Evolutionary conservation across 2,329 filamentous ascomycete genomes (phyloP).

Genomic region (Arthrobotrys entomopaga): DNA sequence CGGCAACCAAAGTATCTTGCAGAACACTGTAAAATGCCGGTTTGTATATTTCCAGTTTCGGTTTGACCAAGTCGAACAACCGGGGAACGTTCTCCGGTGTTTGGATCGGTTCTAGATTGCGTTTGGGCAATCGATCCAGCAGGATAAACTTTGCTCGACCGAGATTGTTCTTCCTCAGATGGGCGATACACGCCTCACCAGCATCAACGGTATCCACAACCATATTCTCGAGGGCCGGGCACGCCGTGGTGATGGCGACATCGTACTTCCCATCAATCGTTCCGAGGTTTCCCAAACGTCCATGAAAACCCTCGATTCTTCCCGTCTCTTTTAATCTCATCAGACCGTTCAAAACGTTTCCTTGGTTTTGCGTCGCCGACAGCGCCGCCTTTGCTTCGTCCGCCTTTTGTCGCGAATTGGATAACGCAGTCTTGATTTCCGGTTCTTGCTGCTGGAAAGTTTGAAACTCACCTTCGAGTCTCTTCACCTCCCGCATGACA

Average conservation of each 20-base stretch:
- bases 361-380: slow-evolving; percentile 87
- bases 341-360: slow-evolving; percentile 87
- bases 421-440: slow-evolving; percentile 82
- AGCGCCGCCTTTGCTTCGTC: slow-evolving; percentile 94
- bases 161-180: slow-evolving; percentile 95
- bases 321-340: slow-evolving; percentile 97
- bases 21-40: slow-evolving; percentile 96
- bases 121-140: slow-evolving; percentile 82
- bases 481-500: slow-evolving; percentile 76
- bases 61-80: slow-evolving; percentile 89
- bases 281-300: slow-evolving; percentile 90
- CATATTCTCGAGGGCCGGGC: slow-evolving; percentile 89
- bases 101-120: slow-evolving; percentile 80
- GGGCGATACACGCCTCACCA: slow-evolving; percentile 97
- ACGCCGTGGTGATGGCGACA: slow-evolving; percentile 97
- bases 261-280: slow-evolving; percentile 95
- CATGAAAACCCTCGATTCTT: slow-evolving; percentile 96
- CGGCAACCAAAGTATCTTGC: slow-evolving; percentile 92
- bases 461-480: slow-evolving; percentile 71
- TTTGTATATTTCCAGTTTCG: slow-evolving; percentile 85
- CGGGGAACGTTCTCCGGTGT: slow-evolving; percentile 93
- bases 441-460: slow-evolving; percentile 69
- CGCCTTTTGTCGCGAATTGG: slow-evolving; percentile 89
- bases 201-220: slow-evolving; percentile 96
- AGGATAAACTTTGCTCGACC: slow-evolving; percentile 97